Evolutionary conservation across 306 rosid genomes (phyloP).

Genomic region (Cicer pinnatifidum): DNA sequence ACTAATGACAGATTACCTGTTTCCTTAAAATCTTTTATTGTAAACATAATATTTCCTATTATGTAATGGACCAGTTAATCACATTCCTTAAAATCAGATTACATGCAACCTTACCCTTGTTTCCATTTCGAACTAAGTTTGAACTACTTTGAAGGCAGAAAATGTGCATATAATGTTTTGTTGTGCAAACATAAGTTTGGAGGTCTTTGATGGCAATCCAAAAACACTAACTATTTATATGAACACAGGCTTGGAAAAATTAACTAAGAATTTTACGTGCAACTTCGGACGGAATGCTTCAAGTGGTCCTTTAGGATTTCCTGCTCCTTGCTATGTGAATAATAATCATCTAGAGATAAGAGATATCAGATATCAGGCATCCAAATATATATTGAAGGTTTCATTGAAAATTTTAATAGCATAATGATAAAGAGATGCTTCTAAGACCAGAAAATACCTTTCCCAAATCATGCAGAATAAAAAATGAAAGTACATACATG

Average conservation of each 20-base stretch:
- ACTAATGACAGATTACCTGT: conserved; percentile 19
- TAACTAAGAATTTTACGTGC: conserved; percentile 58
- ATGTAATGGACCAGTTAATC: not conserved
- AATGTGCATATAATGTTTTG: not conserved
- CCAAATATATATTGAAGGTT: conserved; percentile 33
- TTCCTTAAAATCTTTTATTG: too few relatives aligned
- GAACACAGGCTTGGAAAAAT: not conserved
- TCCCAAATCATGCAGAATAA: conserved; percentile 50
- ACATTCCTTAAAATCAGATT: too few relatives aligned
- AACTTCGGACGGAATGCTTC: conserved; percentile 97
- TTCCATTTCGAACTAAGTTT: not conserved
- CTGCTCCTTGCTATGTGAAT: conserved; percentile 73
- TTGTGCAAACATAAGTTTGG: not conserved
- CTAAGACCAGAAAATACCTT: conserved; percentile 62
- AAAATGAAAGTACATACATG: too few relatives aligned
- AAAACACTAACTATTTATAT: conserved; percentile 7
- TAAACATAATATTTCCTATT: not conserved
- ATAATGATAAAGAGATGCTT: conserved; percentile 24
- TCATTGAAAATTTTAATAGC: conserved; percentile 1
- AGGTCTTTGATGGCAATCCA: not conserved
- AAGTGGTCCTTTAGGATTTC: conserved; percentile 96
- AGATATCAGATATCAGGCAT: conserved; percentile 42
- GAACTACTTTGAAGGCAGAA: not conserved
- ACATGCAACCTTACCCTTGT: not conserved
- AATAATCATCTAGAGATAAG: conserved; percentile 35